Evolutionary conservation across 495 filamentous ascomycete species (phyloP).

Genomic region (Barbatosphaeria neglecta): DNA sequence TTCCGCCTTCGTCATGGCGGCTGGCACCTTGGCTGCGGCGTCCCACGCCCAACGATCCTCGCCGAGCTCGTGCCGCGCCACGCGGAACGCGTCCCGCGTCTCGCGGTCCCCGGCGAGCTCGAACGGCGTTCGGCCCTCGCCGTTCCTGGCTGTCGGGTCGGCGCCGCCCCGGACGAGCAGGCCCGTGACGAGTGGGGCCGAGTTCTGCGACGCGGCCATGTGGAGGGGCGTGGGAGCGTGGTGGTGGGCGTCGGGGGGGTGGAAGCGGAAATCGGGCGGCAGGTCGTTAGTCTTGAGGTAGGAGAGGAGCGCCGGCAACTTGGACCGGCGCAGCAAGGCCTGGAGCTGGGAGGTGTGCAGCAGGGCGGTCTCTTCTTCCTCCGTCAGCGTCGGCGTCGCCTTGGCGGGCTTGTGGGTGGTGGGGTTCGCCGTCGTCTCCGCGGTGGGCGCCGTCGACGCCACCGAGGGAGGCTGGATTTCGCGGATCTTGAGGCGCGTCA

Average conservation of each 20-base stretch:
- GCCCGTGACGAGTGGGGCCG: constrained; percentile 57
- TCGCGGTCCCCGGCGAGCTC: constrained; percentile 77
- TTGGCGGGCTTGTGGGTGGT: constrained; percentile 27
- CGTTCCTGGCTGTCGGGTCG: constrained; percentile 60
- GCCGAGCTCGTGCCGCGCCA: constrained; percentile 72
- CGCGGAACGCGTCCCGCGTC: constrained; percentile 83
- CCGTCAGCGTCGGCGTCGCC: constrained; percentile 47
- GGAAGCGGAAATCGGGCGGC: constrained; percentile 57
- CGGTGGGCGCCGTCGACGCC: constrained; percentile 30
- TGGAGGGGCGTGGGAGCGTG: constrained; percentile 83
- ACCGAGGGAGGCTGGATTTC: constrained; percentile 46
- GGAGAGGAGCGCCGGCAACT: constrained; percentile 72
- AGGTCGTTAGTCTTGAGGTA: constrained; percentile 69
- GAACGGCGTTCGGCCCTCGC: constrained; percentile 65
- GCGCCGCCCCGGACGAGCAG: constrained; percentile 65
- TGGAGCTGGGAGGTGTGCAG: constrained; percentile 81
- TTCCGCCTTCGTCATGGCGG: constrained; percentile 54
- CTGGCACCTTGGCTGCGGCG: constrained; percentile 55
- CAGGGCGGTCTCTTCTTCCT: constrained; percentile 69
- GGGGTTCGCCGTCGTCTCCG: constrained; percentile 22
- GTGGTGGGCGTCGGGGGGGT: constrained; percentile 56
- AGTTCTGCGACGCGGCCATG: constrained; percentile 68
- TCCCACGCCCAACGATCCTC: constrained; percentile 74
- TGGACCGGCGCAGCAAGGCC: constrained; percentile 79
- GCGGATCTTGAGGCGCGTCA: constrained; percentile 78